Percentiles rank a stretch among this genome's conserved stretches.
Conservation (phyloP, 768 basidiomycete species). For the Roridomyces roridus region DNA sequence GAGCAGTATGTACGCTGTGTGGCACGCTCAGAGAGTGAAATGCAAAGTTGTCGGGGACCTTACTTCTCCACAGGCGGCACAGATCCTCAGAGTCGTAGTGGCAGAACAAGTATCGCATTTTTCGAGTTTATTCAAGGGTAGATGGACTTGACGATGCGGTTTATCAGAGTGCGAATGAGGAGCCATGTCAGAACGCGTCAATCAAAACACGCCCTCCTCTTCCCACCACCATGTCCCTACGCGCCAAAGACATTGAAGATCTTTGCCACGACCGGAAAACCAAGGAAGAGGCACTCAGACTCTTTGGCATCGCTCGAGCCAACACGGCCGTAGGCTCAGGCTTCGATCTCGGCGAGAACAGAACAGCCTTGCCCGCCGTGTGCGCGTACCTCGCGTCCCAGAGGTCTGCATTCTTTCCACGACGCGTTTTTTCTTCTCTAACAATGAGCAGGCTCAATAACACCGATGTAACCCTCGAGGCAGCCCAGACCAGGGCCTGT, state of each 20-base stretch:
- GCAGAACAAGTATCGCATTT: slow-evolving; percentile 24
- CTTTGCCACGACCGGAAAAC: slow-evolving; percentile 15
- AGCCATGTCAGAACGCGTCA: no score
- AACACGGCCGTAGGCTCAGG: slow-evolving; percentile 19
- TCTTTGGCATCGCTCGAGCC: neutral
- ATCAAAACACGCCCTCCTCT: no score
- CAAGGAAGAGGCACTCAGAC: neutral
- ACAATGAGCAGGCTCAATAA: slow-evolving; percentile 19
- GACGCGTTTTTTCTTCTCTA: neutral
- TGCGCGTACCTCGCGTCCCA: slow-evolving; percentile 23
- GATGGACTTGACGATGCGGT: slow-evolving; percentile 17
- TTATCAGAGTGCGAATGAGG: no score
- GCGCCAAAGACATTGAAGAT: neutral
- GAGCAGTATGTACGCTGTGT: slow-evolving; percentile 38
- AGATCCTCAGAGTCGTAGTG: slow-evolving; percentile 14
- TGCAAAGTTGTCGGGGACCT: neutral
- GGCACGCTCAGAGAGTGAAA: no score
- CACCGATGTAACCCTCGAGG: slow-evolving; percentile 18
- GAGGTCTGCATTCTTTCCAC: slow-evolving; percentile 5
- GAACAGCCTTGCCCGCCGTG: slow-evolving; percentile 13
- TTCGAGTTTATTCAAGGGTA: slow-evolving; percentile 27
- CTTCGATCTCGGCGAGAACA: slow-evolving; percentile 18
- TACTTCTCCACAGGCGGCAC: slow-evolving; percentile 30
- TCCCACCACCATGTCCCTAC: slow-evolving; percentile 10
- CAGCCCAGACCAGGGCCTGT: slow-evolving; percentile 19